Percentiles rank a stretch among this genome's conserved stretches.
phyloP scores from a whole-genome alignment of 306 rosid genomes.

The Quercus rubra region DNA sequence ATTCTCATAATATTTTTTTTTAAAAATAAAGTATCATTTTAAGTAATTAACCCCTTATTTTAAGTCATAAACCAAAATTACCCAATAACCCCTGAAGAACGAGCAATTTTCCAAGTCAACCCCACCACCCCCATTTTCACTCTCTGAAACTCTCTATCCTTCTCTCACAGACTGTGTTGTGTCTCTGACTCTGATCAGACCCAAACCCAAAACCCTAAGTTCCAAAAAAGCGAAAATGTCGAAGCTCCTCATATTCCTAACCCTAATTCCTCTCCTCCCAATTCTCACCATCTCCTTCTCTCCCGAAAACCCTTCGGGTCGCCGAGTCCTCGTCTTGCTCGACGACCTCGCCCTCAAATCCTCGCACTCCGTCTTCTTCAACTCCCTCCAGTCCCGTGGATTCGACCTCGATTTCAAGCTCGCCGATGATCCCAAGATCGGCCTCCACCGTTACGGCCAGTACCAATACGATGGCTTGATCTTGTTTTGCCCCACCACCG shows the following conservation, averaged over 20 bases:
- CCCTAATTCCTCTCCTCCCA: constrained; percentile 57
- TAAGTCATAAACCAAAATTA: background rate
- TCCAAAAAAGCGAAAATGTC: constrained; percentile 33
- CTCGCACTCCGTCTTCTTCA: constrained; percentile 82
- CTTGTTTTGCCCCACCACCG: constrained; percentile 75
- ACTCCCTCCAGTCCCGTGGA: constrained; percentile 80
- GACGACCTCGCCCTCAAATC: constrained; percentile 87
- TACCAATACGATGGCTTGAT: constrained; percentile 77
- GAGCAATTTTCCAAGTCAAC: background rate
- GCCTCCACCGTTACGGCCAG: constrained; percentile 82
- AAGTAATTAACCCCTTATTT: too few species aligned
- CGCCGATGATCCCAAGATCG: constrained; percentile 82
- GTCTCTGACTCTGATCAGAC: background rate
- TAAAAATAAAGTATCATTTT: too few species aligned
- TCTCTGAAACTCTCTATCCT: background rate
- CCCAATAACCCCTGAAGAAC: background rate
- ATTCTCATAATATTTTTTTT: too few species aligned
- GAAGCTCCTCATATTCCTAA: constrained; percentile 52
- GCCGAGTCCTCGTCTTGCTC: constrained; percentile 75
- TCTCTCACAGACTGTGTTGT: background rate
- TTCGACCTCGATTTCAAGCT: constrained; percentile 92
- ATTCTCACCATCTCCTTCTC: constrained; percentile 63
- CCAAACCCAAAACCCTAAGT: constrained; percentile 14
- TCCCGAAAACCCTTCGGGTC: constrained; percentile 66
- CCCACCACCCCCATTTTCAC: background rate